These are phyloP conservation scores for Venturia asperata DNA, from an alignment of 2,329 filamentous ascomycete genomes.

Conservation along the genomic window DNA sequence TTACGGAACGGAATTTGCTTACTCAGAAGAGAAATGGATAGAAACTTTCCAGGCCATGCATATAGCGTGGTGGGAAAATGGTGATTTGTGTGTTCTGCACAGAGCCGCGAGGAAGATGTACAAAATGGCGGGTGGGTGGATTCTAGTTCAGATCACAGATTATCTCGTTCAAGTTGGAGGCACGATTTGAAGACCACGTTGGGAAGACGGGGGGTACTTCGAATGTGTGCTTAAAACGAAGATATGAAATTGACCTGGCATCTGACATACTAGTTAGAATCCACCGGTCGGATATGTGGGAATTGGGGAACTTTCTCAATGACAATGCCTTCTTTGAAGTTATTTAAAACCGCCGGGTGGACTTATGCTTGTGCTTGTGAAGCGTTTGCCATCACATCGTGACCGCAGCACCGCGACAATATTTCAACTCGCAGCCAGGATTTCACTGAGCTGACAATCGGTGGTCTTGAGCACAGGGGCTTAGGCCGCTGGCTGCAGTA, in stretches of 20 bases:
- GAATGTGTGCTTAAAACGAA: slow-evolving; percentile 3
- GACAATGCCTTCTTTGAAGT: not conserved
- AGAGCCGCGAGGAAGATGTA: not conserved
- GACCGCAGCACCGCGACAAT: no score
- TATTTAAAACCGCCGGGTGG: not conserved
- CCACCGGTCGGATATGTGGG: not conserved
- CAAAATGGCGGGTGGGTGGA: slow-evolving; percentile 9
- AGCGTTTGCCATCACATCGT: no score
- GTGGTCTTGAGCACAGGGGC: no score
- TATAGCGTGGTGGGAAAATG: not conserved
- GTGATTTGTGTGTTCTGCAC: not conserved
- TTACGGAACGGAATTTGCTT: not conserved
- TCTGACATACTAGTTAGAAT: not conserved
- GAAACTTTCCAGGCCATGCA: not conserved
- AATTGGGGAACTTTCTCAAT: not conserved
- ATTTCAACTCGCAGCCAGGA: no score
- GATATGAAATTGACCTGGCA: not conserved
- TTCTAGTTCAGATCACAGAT: not conserved
- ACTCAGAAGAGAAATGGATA: not conserved
- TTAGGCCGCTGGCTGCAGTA: no score
- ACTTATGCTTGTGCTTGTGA: not conserved
- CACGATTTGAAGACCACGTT: not conserved
- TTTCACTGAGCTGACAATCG: no score
- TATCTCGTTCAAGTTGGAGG: not conserved
- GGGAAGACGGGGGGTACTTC: not conserved